Base-by-base conservation (phyloP, 1,284 basidiomycete genomes). In the Vanrija sp. region DNA sequence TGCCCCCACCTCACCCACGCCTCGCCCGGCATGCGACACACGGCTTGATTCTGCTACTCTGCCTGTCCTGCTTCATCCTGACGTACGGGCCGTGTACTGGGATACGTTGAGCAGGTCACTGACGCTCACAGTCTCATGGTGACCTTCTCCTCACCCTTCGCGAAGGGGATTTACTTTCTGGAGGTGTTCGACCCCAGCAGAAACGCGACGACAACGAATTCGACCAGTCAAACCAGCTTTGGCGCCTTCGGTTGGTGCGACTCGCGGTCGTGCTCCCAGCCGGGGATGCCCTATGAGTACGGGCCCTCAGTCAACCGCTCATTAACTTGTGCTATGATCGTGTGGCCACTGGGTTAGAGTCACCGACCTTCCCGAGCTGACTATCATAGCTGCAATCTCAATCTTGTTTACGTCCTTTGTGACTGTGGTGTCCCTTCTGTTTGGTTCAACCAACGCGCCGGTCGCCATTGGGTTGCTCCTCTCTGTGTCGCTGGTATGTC, bases 141-240 rank as follows among this genome's bases (percentile, higher is more conserved):
- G 26, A 72, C 70, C 16, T 75, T 76, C 57, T 75, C 74, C 1
- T 61, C 71, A 1, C 74, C 74, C 0, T 75, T 75, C 57, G 71
- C 74, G 55, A 48, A 56, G 1, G 55, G 63, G 3, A 73, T 76
- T 55, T 64, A 63, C 51, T 74, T 75, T 54, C 58, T 75, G 3
- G 29, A 46, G 10, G 56, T 69, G 5, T 10, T 10, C 28, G 28
- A 28, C 10, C 28, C 10, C 28, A 28, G 28, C 28, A 28, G 3
- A 28, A 28, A 28, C 28, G 34, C 34, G 0, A 34, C 34, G 63
- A 64, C 55, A 4, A 18, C 51, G 0, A 51, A 49, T 1, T 62
- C 62, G 1, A 49, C 50, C 15, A 69, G 21, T 23, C 68, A 16
- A 65, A 57, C 5, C 34, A 34, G 12, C 10, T 73, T 73, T 38